A percentile compares a stretch with the other conserved stretches of the same genome.
These are phyloP conservation scores for Astrothelium subdiscretum DNA, from an alignment of 495 filamentous ascomycete species.

Conservation along the genomic window DNA sequence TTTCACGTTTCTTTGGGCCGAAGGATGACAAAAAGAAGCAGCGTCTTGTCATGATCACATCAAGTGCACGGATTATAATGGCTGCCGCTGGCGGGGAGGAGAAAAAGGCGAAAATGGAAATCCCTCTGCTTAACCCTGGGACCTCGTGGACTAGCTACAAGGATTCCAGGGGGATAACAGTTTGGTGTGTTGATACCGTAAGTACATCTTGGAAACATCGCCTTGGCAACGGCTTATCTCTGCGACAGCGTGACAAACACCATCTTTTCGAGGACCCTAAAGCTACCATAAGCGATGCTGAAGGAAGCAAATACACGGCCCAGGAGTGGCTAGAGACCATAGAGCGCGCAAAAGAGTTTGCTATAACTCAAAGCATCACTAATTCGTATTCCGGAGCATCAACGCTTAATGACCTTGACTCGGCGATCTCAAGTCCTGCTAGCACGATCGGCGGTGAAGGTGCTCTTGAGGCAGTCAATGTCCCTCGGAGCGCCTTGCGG, in stretches of 20 bases:
- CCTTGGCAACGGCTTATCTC: constrained; percentile 11
- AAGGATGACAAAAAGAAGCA: constrained; percentile 86
- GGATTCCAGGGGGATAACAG: constrained; percentile 70
- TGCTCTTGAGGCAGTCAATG: constrained; percentile 1
- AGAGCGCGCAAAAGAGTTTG: constrained; percentile 71
- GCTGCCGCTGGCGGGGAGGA: constrained; percentile 90
- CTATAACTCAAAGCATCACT: constrained; percentile 53
- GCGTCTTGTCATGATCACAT: constrained; percentile 90
- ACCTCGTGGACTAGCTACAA: constrained; percentile 65
- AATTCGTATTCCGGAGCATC: constrained; percentile 60
- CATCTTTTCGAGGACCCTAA: constrained; percentile 89
- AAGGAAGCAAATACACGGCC: constrained; percentile 39
- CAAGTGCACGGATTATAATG: constrained; percentile 75
- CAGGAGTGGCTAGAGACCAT: constrained; percentile 84
- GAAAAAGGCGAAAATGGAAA: constrained; percentile 86
- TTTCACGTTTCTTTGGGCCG: constrained; percentile 84
- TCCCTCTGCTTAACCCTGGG: constrained; percentile 62
- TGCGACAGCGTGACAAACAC: constrained; percentile 66
- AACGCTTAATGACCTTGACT: constrained; percentile 58
- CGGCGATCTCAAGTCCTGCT: constrained; percentile 59
- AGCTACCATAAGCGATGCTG: constrained; percentile 35
- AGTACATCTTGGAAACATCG: constrained; percentile 26
- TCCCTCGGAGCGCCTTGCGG: constrained; percentile 22
- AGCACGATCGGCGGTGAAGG: constrained; percentile 52
- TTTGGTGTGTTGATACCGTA: constrained; percentile 93